A percentile compares a stretch with the other conserved stretches of the same genome.
These are phyloP conservation scores for Quercus lobata DNA, from an alignment of 331 rosid genomes.

Conservation along the genomic window DNA sequence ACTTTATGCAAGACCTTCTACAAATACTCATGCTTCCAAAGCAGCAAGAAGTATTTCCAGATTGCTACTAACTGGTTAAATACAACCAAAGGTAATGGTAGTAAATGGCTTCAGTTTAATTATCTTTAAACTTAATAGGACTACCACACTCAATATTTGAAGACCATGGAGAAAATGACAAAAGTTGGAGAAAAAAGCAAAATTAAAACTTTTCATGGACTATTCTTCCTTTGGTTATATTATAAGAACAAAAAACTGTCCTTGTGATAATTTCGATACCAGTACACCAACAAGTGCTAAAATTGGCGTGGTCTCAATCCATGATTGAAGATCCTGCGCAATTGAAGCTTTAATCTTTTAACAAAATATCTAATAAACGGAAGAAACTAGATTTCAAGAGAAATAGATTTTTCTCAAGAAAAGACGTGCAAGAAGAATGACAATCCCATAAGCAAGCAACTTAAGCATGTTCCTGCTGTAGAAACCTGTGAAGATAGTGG, in stretches of 20 bases:
- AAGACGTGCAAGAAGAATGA: conserved; percentile 66
- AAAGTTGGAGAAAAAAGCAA: neutral
- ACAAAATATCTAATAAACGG: neutral
- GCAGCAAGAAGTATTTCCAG: neutral
- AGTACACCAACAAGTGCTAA: conserved; percentile 61
- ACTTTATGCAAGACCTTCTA: neutral
- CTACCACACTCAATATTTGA: neutral
- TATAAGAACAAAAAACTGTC: neutral
- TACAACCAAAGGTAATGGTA: neutral
- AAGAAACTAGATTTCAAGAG: neutral
- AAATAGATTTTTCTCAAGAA: neutral
- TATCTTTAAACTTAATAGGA: neutral
- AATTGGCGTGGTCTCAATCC: conserved; percentile 50
- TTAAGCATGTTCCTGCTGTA: conserved; percentile 78
- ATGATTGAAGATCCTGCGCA: conserved; percentile 53
- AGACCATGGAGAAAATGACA: neutral
- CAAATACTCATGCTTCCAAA: no score
- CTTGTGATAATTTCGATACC: conserved; percentile 34
- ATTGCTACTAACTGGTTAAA: neutral
- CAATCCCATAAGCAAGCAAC: conserved; percentile 54
- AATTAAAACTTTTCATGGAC: neutral
- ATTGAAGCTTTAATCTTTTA: neutral
- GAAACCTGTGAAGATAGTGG: conserved; percentile 41
- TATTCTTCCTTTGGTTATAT: neutral
- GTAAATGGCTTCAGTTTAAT: neutral